Evolutionary conservation across 2,329 filamentous ascomycete genomes (phyloP).

Genomic region (Tolypocladium ophioglossoides): DNA sequence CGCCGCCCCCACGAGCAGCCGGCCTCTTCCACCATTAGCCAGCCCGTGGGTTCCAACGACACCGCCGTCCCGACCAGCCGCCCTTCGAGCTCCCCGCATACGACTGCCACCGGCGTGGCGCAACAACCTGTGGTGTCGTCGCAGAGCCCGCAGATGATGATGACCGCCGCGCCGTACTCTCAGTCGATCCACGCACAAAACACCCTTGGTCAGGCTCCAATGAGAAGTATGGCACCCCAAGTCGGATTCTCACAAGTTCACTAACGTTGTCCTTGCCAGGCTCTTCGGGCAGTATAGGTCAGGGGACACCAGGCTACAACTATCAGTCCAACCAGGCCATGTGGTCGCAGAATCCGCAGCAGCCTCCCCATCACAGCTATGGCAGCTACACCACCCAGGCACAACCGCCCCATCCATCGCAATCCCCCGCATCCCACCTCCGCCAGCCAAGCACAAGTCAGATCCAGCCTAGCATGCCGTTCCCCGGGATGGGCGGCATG

Average conservation of each 20-base stretch:
- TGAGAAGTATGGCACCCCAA: constrained; percentile 54
- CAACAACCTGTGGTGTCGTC: constrained; percentile 49
- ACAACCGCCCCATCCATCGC: constrained; percentile 39
- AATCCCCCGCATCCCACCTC: constrained; percentile 48
- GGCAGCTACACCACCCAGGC: constrained; percentile 42
- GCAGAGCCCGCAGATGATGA: constrained; percentile 57
- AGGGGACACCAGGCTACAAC: constrained; percentile 49
- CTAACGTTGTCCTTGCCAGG: constrained; percentile 21
- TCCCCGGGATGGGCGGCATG: constrained; percentile 52
- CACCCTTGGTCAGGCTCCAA: constrained; percentile 59
- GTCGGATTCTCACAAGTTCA: constrained; percentile 21
- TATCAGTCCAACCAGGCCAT: constrained; percentile 50
- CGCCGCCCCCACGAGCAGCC: constrained; percentile 72
- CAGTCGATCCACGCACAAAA: constrained; percentile 62
- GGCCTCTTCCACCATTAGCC: constrained; percentile 33
- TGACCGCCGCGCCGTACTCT: constrained; percentile 55
- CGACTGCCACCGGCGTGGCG: constrained; percentile 40
- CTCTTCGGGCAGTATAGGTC: constrained; percentile 40
- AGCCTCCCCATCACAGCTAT: constrained; percentile 46
- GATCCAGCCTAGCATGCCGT: constrained; percentile 50
- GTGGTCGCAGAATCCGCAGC: constrained; percentile 58
- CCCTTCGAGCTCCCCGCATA: constrained; percentile 47
- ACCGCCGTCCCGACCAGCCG: constrained; percentile 37
- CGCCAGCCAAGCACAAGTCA: constrained; percentile 46
- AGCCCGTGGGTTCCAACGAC: constrained; percentile 33